These are phyloP conservation scores for Acacia melanoxylon DNA, from an alignment of 306 rosid species.

Conservation along the genomic window DNA sequence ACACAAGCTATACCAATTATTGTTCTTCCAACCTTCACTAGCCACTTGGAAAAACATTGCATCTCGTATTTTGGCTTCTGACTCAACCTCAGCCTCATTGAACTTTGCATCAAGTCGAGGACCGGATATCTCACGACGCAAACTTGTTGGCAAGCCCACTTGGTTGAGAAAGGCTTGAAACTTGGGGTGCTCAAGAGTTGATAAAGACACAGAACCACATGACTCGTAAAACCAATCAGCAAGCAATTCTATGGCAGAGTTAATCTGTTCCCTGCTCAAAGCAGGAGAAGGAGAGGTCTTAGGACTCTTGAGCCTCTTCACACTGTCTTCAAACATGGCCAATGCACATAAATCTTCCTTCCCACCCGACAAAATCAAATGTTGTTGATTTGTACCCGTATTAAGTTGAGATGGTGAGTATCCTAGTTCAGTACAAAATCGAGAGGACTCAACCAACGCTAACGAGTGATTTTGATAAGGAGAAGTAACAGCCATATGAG, in stretches of 20 bases:
- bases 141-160: constrained; percentile 63
- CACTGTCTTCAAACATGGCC: constrained; percentile 74
- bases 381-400: constrained; percentile 45
- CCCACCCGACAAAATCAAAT: constrained; percentile 73
- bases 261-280: constrained; percentile 64
- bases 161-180: constrained; percentile 65
- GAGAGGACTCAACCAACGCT: constrained; percentile 60
- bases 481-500: constrained; percentile 42
- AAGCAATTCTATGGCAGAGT: constrained; percentile 58
- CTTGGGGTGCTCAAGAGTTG: constrained; percentile 72
- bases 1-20: constrained; percentile 35
- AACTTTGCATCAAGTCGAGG: constrained; percentile 75
- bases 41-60: constrained; percentile 77
- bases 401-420: constrained; percentile 41
- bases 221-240: constrained; percentile 87
- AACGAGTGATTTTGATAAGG: constrained; percentile 51
- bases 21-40: constrained; percentile 69
- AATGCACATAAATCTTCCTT: constrained; percentile 70
- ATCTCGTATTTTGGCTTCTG: constrained; percentile 74
- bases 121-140: constrained; percentile 63
- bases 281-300: constrained; percentile 43
- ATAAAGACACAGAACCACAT: constrained; percentile 71
- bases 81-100: constrained; percentile 53
- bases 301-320: constrained; percentile 75
- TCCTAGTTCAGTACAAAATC: constrained; percentile 39